Percentiles rank a stretch among this genome's conserved stretches.
phyloP scores from a whole-genome alignment of 192 early-diverging fungal genomes.

The Thoreauomyces humboldtii region DNA sequence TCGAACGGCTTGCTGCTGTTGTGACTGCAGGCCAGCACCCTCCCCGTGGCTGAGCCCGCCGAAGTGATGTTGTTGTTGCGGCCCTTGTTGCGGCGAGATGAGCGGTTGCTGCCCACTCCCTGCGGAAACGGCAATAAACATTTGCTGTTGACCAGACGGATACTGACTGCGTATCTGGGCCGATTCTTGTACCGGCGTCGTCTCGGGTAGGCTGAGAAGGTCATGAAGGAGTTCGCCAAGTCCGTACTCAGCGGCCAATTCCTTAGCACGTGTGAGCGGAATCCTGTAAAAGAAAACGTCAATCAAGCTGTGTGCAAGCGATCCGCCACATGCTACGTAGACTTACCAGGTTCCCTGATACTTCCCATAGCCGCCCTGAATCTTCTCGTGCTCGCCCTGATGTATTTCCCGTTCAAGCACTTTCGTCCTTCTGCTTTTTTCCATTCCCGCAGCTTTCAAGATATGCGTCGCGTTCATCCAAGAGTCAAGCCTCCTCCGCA shows the following conservation, averaged over 20 bases:
- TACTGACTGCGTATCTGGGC: no score
- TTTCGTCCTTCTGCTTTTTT: constrained; percentile 52
- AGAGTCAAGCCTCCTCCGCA: constrained; percentile 44
- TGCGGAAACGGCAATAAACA: no score
- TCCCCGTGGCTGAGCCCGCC: no score
- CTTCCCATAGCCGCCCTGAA: constrained; percentile 56
- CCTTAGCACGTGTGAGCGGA: constrained; percentile 37
- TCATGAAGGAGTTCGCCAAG: constrained; percentile 30
- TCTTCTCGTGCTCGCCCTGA: constrained; percentile 43
- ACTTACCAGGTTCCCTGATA: constrained; percentile 58
- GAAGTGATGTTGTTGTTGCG: no score
- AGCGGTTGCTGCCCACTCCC: no score
- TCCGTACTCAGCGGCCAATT: constrained; percentile 40
- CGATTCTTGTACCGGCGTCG: no score
- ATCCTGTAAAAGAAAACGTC: constrained; percentile 32
- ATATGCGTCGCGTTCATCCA: constrained; percentile 60
- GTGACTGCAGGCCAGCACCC: no score
- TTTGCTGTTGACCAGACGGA: no score
- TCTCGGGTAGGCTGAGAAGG: constrained; percentile 28
- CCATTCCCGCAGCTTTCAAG: constrained; percentile 51
- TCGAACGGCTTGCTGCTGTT: no score
- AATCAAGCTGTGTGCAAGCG: neutral
- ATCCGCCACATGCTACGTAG: neutral
- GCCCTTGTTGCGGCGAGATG: no score
- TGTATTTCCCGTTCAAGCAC: constrained; percentile 47